These are phyloP conservation scores for Chalaropsis ovoidea DNA, from an alignment of 2,329 filamentous ascomycete genomes.

Conservation along the genomic window DNA sequence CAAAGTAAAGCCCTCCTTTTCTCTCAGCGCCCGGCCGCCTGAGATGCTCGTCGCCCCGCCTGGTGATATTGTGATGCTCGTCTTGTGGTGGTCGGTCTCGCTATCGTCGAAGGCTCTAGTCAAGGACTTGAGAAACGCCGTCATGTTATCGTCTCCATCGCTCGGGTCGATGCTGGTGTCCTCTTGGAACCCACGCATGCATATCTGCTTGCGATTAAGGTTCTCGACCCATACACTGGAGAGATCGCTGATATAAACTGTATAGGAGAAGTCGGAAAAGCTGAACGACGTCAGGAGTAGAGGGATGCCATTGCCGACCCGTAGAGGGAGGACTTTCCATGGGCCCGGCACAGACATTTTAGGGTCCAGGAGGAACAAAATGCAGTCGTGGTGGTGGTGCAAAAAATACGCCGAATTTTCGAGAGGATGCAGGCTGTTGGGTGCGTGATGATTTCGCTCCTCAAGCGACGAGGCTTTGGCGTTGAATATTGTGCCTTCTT, in stretches of 20 bases:
- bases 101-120: constrained; percentile 42
- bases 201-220: constrained; percentile 51
- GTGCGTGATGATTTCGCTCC: neutral
- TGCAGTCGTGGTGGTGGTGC: neutral
- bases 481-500: neutral
- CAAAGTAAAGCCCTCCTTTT: constrained; percentile 40
- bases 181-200: constrained; percentile 50
- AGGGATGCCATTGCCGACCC: constrained; percentile 40
- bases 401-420: neutral
- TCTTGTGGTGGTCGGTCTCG: constrained; percentile 37
- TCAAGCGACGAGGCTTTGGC: neutral
- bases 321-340: constrained; percentile 43
- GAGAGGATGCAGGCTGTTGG: too few species aligned
- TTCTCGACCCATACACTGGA: constrained; percentile 62
- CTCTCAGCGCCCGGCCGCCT: constrained; percentile 28
- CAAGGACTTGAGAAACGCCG: constrained; percentile 56
- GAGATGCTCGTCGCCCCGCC: constrained; percentile 25
- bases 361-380: neutral
- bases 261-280: constrained; percentile 50
- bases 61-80: constrained; percentile 38
- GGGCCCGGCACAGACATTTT: constrained; percentile 30
- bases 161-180: constrained; percentile 64
- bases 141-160: constrained; percentile 57
- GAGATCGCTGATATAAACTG: constrained; percentile 59
- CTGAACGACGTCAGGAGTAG: constrained; percentile 52